Conservation (phyloP, 371 early-diverging fungal species). For the Syncephalis fuscata region DNA sequence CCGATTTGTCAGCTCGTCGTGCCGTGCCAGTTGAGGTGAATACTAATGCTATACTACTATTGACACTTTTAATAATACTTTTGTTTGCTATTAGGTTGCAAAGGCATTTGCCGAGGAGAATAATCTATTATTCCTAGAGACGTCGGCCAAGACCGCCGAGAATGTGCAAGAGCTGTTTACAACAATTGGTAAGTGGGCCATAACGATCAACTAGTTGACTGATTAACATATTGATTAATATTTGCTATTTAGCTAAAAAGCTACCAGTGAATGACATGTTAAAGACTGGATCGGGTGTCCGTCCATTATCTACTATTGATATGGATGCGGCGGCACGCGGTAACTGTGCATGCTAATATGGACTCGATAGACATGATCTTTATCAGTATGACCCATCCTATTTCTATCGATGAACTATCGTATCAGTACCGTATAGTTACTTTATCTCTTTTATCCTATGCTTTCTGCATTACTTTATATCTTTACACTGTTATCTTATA, state of each 20-base stretch:
- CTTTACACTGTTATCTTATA: too few species aligned
- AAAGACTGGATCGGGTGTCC: slow-evolving; percentile 14
- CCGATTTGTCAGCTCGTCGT: slow-evolving; percentile 66
- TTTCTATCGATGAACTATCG: too few species aligned
- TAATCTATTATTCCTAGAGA: slow-evolving; percentile 79
- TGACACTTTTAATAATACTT: neutral
- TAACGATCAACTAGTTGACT: neutral
- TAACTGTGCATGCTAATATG: slow-evolving; percentile 16
- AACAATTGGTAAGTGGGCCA: slow-evolving; percentile 63
- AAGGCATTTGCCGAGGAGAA: slow-evolving; percentile 76
- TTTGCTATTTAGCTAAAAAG: slow-evolving; percentile 29
- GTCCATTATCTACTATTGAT: slow-evolving; percentile 14
- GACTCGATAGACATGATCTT: too few species aligned
- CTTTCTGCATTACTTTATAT: too few species aligned
- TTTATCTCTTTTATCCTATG: too few species aligned
- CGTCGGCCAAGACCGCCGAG: slow-evolving; percentile 82
- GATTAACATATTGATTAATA: too few species aligned
- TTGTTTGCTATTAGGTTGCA: slow-evolving; percentile 42
- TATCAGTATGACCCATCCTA: too few species aligned
- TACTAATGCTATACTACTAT: neutral
- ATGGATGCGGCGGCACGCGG: slow-evolving; percentile 12
- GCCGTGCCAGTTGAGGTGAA: slow-evolving; percentile 46
- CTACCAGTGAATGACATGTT: slow-evolving; percentile 40
- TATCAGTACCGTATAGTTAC: too few species aligned
- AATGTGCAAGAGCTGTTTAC: slow-evolving; percentile 78